phyloP scores from a whole-genome alignment of 1,284 basidiomycete species.

The Calocybe gambosa region DNA sequence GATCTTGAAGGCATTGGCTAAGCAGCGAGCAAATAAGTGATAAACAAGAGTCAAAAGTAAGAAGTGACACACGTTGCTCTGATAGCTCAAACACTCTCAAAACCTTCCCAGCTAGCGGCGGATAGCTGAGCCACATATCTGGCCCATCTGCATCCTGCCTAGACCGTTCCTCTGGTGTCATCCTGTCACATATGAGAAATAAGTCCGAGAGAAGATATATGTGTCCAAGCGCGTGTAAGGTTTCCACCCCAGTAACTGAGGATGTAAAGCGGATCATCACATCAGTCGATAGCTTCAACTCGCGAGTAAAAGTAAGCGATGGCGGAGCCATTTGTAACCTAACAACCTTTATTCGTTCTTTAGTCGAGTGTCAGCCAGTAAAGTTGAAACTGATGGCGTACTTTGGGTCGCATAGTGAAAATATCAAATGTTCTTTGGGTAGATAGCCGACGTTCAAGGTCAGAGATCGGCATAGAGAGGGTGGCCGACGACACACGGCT shows the following conservation, averaged over 20 bases:
- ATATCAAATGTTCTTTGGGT: slow-evolving; percentile 85
- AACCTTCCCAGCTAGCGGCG: slow-evolving; percentile 93
- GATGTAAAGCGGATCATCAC: slow-evolving; percentile 79
- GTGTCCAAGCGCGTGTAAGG: slow-evolving; percentile 75
- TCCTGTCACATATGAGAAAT: slow-evolving; percentile 83
- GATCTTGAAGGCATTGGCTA: slow-evolving; percentile 72
- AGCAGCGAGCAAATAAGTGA: slow-evolving; percentile 4
- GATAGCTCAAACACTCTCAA: slow-evolving; percentile 64
- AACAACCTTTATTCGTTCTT: slow-evolving; percentile 57
- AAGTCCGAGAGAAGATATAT: slow-evolving; percentile 91
- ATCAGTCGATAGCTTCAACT: slow-evolving; percentile 71
- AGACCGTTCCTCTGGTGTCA: slow-evolving; percentile 58
- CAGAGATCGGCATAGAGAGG: slow-evolving; percentile 54
- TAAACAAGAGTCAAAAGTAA: not conserved
- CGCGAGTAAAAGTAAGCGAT: slow-evolving; percentile 73
- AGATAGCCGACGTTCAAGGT: slow-evolving; percentile 79
- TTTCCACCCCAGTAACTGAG: slow-evolving; percentile 63
- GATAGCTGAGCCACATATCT: slow-evolving; percentile 94
- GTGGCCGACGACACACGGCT: slow-evolving; percentile 45
- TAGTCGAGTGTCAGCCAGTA: slow-evolving; percentile 8
- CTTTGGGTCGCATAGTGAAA: slow-evolving; percentile 95
- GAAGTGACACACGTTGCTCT: slow-evolving; percentile 42
- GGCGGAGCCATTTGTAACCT: slow-evolving; percentile 88
- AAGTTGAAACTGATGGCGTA: slow-evolving; percentile 28
- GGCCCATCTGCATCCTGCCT: slow-evolving; percentile 49